Base-by-base conservation (phyloP, 371 early-diverging fungal genomes). In the Globomyces sp. region DNA sequence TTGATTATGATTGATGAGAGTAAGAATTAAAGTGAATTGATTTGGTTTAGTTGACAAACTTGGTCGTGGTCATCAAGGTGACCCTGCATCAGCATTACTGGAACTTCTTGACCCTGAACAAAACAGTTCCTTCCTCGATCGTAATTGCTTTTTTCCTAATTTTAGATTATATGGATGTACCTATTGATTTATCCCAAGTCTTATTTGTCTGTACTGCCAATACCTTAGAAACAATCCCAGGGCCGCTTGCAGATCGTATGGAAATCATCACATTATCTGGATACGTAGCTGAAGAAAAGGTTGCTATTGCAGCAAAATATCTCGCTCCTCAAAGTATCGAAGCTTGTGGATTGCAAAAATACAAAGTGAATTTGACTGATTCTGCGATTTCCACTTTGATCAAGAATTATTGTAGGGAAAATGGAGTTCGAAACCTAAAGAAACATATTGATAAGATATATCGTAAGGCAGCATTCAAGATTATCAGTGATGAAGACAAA, bases 151-250 rank as follows among this genome's bases (percentile, higher is more conserved):
- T 24, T 24, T 24, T 24, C 24, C 24, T 24, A 24, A 24, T 24
- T 24, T 24, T 24, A 24, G 24, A 98, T 74, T 98, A 96, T 80
- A 90, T 98, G 92, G 99, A 98, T 76, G 93, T 97, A 1, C 98
- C 98, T 0, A 83, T 97, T 11, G 96, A 98, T 75, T 84, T 98
- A 43, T 95, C 95, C 69, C 92, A 94, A 69, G 95, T 94, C 2
- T 81, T 98, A 46, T 98, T 98, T 81, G 94, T 98, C 10, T 97
- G 97, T 79, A 98, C 99, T 0, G 99, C 99, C 58, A 98, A 98
- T 69, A 88, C 90, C 2, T 80, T 91, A 5, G 97, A 96, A 57
- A 96, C 96, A 10, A 97, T 98, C 43, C 98, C 99, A 3, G 93
- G 87, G 2, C 99, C 99, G 6, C 83, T 98, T 13, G 81, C 96